phyloP scores from a whole-genome alignment of 768 basidiomycete genomes.

The Boletus tylopilopsis region DNA sequence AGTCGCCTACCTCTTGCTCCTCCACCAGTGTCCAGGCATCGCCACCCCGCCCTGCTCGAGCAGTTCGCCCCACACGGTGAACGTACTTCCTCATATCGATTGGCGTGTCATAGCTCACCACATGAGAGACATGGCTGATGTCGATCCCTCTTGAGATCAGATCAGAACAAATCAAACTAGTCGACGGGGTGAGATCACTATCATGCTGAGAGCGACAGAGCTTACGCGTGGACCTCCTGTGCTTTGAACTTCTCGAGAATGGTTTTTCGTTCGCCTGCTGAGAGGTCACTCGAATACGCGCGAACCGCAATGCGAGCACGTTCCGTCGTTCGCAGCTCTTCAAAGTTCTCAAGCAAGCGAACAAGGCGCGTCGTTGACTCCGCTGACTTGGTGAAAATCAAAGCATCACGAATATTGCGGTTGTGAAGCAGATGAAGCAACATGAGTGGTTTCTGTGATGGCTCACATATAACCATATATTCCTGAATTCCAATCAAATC shows the following conservation, averaged over 20 bases:
- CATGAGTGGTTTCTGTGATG: constrained; percentile 81
- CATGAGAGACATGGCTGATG: constrained; percentile 87
- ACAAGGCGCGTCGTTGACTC: constrained; percentile 86
- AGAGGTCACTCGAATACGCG: constrained; percentile 87
- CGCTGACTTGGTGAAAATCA: constrained; percentile 97
- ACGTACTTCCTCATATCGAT: constrained; percentile 99
- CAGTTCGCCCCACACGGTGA: constrained; percentile 94
- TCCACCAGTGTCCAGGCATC: constrained; percentile 95
- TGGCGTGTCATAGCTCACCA: constrained; percentile 93
- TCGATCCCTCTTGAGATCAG: constrained; percentile 95
- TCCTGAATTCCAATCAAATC: constrained; percentile 54
- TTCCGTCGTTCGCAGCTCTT: constrained; percentile 39
- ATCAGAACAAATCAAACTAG: constrained; percentile 95
- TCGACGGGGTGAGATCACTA: constrained; percentile 4
- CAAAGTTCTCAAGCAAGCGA: constrained; percentile 77
- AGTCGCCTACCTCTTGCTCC: constrained; percentile 71
- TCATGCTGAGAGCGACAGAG: constrained; percentile 2
- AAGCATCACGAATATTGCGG: constrained; percentile 57
- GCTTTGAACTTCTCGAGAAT: constrained; percentile 80
- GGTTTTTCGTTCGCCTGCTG: constrained; percentile 62
- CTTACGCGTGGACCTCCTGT: constrained; percentile 81
- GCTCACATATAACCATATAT: constrained; percentile 76
- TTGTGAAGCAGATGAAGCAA: constrained; percentile 82
- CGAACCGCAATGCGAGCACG: constrained; percentile 41
- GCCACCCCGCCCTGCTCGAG: constrained; percentile 84